These are phyloP conservation scores for Globisporangium alternatum DNA, from an alignment of 352 stramenopile genomes.

Conservation along the genomic window DNA sequence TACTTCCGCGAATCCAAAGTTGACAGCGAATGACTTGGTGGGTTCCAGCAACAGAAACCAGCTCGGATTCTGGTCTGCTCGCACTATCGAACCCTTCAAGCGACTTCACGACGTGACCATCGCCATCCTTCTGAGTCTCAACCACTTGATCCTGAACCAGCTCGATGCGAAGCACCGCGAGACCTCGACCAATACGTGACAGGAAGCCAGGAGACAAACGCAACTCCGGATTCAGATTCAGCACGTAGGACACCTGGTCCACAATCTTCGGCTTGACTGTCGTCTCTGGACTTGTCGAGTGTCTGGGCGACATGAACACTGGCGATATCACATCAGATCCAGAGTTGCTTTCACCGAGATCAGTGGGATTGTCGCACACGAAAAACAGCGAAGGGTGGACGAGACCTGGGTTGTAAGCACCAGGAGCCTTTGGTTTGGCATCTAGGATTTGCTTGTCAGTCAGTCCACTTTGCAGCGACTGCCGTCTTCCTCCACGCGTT, in stretches of 20 bases:
- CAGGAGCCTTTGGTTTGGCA: not conserved
- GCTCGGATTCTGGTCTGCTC: not conserved
- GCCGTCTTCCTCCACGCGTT: constrained; percentile 5
- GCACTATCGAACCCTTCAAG: constrained; percentile 15
- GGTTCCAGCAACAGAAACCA: not conserved
- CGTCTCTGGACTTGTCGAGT: not conserved
- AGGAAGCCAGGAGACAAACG: constrained; percentile 73
- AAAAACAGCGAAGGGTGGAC: constrained; percentile 19
- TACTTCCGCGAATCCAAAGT: constrained; percentile 70
- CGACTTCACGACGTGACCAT: constrained; percentile 15
- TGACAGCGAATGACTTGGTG: constrained; percentile 37
- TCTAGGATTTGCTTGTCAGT: not conserved
- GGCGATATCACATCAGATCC: constrained; percentile 15
- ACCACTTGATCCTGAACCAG: constrained; percentile 28
- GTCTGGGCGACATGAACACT: constrained; percentile 17
- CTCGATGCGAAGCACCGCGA: constrained; percentile 67
- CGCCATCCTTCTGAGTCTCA: not conserved
- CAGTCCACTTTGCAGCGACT: constrained; percentile 3
- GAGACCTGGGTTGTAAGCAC: constrained; percentile 8
- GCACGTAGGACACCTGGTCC: constrained; percentile 60
- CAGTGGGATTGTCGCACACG: constrained; percentile 4
- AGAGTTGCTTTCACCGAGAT: not conserved
- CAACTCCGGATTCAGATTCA: constrained; percentile 85
- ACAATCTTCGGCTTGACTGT: constrained; percentile 10
- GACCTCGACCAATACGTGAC: constrained; percentile 69